Conservation (phyloP, 805 yeast species). For the Tetrapisispora arboricola region DNA sequence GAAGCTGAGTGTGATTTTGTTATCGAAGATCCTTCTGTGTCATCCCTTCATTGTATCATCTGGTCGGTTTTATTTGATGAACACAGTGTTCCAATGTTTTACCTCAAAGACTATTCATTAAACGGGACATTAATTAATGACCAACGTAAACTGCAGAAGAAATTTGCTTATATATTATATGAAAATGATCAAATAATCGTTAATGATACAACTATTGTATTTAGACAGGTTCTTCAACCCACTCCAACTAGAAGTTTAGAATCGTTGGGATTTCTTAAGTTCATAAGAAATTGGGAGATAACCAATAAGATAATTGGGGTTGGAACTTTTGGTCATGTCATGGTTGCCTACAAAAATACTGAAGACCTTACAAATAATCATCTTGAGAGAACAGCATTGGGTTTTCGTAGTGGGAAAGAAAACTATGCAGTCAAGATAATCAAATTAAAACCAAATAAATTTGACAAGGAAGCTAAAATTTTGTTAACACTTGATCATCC, state of each 20-base stretch:
- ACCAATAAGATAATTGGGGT: conserved; percentile 36
- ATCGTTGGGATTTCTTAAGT: conserved; percentile 14
- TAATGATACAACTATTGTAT: conserved; percentile 26
- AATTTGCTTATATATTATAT: conserved; percentile 28
- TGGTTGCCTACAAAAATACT: conserved; percentile 14
- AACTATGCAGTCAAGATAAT: conserved; percentile 44
- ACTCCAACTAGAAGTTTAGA: conserved; percentile 8
- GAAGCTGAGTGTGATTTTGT: conserved; percentile 26
- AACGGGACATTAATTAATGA: conserved; percentile 44
- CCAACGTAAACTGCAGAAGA: conserved; percentile 17
- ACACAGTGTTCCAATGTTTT: conserved; percentile 36
- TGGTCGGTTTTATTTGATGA: conserved; percentile 45
- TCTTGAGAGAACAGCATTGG: too few species aligned
- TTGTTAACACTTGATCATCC: conserved; percentile 35
- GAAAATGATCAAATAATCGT: conserved; percentile 32
- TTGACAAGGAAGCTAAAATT: conserved; percentile 37
- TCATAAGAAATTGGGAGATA: conserved; percentile 34
- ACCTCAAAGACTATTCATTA: conserved; percentile 40
- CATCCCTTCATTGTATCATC: conserved; percentile 38
- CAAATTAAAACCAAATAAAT: conserved; percentile 21
- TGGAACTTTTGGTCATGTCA: conserved; percentile 52
- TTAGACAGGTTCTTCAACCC: conserved; percentile 1
- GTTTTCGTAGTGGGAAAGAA: background rate
- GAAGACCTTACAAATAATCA: too few species aligned
- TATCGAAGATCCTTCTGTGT: conserved; percentile 32